Conservation (phyloP, 495 filamentous ascomycete genomes). For the Aspergillus egyptiacus region DNA sequence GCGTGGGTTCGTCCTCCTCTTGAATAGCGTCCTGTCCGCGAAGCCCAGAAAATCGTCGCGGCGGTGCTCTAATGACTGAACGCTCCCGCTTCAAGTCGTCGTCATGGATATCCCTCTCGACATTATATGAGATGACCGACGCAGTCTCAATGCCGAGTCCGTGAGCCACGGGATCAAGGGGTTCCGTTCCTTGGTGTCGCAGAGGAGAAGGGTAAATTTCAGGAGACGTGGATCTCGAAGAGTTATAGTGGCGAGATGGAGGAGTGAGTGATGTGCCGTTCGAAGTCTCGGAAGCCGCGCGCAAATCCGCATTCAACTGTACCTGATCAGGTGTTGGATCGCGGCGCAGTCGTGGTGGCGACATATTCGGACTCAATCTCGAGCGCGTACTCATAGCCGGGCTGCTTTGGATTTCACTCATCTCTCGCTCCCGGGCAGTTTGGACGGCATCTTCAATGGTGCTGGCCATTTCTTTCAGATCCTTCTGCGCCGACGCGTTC, state of each 20-base stretch:
- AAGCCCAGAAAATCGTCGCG: constrained; percentile 38
- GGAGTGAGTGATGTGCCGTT: constrained; percentile 22
- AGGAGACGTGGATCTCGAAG: constrained; percentile 27
- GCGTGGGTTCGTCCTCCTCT: constrained; percentile 27
- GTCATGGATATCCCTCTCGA: constrained; percentile 42
- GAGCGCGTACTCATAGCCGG: constrained; percentile 6
- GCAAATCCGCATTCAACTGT: constrained; percentile 32
- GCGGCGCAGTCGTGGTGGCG: constrained; percentile 22
- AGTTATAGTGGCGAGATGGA: constrained; percentile 32
- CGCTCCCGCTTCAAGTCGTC: constrained; percentile 36
- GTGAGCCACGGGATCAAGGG: not conserved
- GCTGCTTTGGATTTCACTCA: not conserved
- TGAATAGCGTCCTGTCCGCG: constrained; percentile 28
- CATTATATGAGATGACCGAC: constrained; percentile 32
- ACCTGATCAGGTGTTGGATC: constrained; percentile 40
- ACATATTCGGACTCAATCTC: constrained; percentile 6
- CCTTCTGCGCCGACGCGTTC: constrained; percentile 15
- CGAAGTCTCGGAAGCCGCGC: constrained; percentile 13
- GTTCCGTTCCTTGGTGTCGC: not conserved
- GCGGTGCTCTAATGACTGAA: constrained; percentile 34
- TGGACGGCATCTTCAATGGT: constrained; percentile 23
- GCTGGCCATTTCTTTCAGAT: constrained; percentile 22
- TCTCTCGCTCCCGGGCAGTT: constrained; percentile 21
- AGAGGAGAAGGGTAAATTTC: constrained; percentile 23
- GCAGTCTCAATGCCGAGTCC: constrained; percentile 13